A percentile compares a stretch with the other conserved stretches of the same genome.
Evolutionary conservation across 352 stramenopile genomes (phyloP).

Genomic region (Globisporangium spiculum): DNA sequence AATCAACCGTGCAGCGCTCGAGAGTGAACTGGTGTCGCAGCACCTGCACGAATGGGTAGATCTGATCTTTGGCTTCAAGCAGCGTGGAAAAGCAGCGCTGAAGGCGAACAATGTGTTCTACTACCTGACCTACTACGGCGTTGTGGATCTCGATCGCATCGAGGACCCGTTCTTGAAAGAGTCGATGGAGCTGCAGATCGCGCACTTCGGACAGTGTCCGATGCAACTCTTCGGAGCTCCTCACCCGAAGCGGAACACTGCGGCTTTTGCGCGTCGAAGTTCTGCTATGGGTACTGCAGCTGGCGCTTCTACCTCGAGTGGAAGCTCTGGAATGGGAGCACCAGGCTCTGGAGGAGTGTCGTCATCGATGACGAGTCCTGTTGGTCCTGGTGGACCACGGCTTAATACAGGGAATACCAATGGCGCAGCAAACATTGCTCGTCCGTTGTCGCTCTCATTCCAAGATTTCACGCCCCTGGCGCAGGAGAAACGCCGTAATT

Average conservation of each 20-base stretch:
- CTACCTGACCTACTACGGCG: constrained; percentile 89
- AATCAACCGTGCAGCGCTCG: constrained; percentile 94
- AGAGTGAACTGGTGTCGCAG: constrained; percentile 97
- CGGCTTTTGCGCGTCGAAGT: constrained; percentile 22
- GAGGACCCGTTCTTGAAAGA: constrained; percentile 92
- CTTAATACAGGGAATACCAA: constrained; percentile 1
- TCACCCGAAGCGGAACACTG: constrained; percentile 64
- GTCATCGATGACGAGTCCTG: constrained; percentile 17
- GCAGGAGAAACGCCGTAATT: constrained; percentile 57
- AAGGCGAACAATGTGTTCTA: constrained; percentile 97
- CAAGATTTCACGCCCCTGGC: constrained; percentile 47
- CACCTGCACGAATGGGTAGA: constrained; percentile 99
- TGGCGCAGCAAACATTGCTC: constrained; percentile 27
- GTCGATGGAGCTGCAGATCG: constrained; percentile 97
- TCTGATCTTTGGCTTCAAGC: constrained; percentile 99
- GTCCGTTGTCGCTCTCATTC: constrained; percentile 64
- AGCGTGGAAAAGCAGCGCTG: constrained; percentile 92
- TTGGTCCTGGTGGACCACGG: background rate
- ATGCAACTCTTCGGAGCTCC: constrained; percentile 90
- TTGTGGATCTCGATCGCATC: constrained; percentile 97
- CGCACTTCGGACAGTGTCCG: constrained; percentile 98
- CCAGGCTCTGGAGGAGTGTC: background rate
- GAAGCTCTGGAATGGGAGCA: background rate
- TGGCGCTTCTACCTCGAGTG: background rate
- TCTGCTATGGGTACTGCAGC: constrained; percentile 14